Evolutionary conservation across 352 stramenopile species (phyloP).

Genomic region (Blastocystis sp.): DNA sequence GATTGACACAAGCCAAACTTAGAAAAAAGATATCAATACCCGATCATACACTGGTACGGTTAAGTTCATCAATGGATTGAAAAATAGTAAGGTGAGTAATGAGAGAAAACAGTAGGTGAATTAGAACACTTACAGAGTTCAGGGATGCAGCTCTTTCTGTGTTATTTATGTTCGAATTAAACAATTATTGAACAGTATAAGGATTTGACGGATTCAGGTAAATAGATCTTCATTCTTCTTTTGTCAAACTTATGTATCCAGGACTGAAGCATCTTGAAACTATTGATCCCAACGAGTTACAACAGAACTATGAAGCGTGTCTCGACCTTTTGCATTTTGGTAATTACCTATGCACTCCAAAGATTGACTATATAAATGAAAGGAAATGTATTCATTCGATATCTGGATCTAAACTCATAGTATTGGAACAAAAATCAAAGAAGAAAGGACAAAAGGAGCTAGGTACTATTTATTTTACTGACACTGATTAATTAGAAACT

Average conservation of each 20-base stretch:
- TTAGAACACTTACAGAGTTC: neutral
- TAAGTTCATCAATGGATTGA: neutral
- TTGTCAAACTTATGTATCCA: slow-evolving; percentile 36
- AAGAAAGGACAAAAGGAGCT: slow-evolving; percentile 20
- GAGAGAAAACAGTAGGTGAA: neutral
- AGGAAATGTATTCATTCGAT: neutral
- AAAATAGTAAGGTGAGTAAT: neutral
- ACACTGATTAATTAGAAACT: neutral
- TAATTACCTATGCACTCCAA: slow-evolving; percentile 28
- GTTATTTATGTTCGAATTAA: neutral
- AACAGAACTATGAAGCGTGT: neutral
- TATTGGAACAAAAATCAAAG: neutral
- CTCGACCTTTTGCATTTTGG: slow-evolving; percentile 10
- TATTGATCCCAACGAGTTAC: neutral
- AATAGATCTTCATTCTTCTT: neutral
- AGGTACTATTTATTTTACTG: neutral
- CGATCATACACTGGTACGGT: neutral
- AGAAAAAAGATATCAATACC: neutral
- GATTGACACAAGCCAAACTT: neutral
- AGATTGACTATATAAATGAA: slow-evolving; percentile 26
- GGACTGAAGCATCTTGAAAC: neutral
- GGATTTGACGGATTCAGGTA: neutral
- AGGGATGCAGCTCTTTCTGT: neutral
- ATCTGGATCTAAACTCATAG: neutral
- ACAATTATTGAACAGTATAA: neutral